Conservation (phyloP, 371 early-diverging fungal genomes). For the Actinomucor elegans region DNA sequence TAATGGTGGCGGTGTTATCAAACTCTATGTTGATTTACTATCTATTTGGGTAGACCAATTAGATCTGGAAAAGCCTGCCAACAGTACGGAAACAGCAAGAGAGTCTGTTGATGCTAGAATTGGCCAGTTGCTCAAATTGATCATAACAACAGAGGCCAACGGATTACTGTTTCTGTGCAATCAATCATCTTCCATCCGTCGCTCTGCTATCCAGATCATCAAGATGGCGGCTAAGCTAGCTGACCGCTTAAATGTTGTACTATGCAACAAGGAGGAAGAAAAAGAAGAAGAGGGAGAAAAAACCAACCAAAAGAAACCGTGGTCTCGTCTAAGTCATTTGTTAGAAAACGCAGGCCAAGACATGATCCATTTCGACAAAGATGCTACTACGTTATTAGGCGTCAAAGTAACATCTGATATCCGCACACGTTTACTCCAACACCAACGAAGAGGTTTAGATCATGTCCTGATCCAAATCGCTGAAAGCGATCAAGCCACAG, state of each 20-base stretch:
- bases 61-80: conserved; percentile 22
- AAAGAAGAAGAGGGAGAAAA: not conserved
- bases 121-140: conserved; percentile 43
- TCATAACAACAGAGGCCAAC: conserved; percentile 74
- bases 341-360: conserved; percentile 50
- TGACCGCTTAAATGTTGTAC: conserved; percentile 26
- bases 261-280: conserved; percentile 1
- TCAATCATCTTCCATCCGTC: conserved; percentile 57
- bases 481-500: conserved; percentile 50
- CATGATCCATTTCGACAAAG: conserved; percentile 55
- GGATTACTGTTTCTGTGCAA: conserved; percentile 77
- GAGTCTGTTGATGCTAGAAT: conserved; percentile 20
- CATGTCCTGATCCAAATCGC: conserved; percentile 37
- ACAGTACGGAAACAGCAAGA: not conserved
- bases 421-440: conserved; percentile 49
- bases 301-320: conserved; percentile 14
- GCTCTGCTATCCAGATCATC: conserved; percentile 60
- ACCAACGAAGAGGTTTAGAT: conserved; percentile 40
- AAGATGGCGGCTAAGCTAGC: conserved; percentile 59
- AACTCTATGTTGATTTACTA: conserved; percentile 43
- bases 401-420: conserved; percentile 43
- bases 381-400: conserved; percentile 44
- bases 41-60: conserved; percentile 42
- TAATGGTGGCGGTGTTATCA: conserved; percentile 32
- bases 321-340: conserved; percentile 11